Conservation (phyloP, 179 eudicot species). For the Sideroxylon spinosum region DNA sequence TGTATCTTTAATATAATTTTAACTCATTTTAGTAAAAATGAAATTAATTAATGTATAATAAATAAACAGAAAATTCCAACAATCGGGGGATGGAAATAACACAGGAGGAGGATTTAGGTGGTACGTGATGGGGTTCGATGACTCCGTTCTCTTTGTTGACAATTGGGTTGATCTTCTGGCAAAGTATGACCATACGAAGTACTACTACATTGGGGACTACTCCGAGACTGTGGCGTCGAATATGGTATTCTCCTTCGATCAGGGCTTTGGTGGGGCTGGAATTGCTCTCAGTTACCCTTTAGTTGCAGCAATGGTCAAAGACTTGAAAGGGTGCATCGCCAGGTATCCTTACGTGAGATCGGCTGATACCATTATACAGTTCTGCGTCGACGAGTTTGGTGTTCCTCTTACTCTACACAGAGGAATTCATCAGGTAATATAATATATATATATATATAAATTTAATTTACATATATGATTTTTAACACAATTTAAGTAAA, state of each 20-base stretch:
- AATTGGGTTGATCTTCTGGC: constrained; percentile 49
- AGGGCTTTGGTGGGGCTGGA: constrained; percentile 83
- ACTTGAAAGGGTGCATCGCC: constrained; percentile 47
- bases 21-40: no score
- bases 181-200: constrained; percentile 54
- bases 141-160: constrained; percentile 50
- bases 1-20: no score
- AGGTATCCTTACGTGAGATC: constrained; percentile 40
- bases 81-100: no score
- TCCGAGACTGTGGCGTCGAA: constrained; percentile 47
- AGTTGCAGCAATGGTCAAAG: constrained; percentile 43
- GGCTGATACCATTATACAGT: constrained; percentile 45
- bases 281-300: constrained; percentile 62
- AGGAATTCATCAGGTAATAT: constrained; percentile 73
- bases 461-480: no score
- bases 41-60: no score
- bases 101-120: constrained; percentile 36
- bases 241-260: constrained; percentile 36
- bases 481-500: no score
- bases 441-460: background rate
- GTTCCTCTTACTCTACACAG: constrained; percentile 53
- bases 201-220: constrained; percentile 51
- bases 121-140: constrained; percentile 67
- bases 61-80: no score
- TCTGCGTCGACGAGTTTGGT: constrained; percentile 64